Evolutionary conservation across 352 stramenopile genomes (phyloP), one percentile per base, ranked within the genome.

Genomic region (Globisporangium heterothallicum): DNA sequence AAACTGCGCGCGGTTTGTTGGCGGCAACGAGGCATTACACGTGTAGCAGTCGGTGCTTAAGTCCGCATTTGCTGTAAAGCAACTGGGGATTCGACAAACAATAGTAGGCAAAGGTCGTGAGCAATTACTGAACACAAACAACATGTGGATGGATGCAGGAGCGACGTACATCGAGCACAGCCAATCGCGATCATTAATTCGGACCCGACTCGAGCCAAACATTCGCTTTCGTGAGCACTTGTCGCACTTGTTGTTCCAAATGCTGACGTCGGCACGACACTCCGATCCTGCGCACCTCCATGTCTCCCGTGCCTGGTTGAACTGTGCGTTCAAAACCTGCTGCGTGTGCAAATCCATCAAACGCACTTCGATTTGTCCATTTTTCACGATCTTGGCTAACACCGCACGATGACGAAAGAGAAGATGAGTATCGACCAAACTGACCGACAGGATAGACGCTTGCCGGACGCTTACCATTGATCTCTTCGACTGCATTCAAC

Each of bases 161-260:
- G 14, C 6, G 0, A 70, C 72, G 46, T 62, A 89, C 78, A 89
- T 67, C 9, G 72, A 81, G 49, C 78, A 89, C n/a, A 89, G 58
- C 78, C 78, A 89, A 27, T 73, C 77, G 14, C 64, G 59, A 6
- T 53, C 40, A 34, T 48, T 46, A 43, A 87, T 80, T 19, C 64
- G 70, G 12, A 73, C 65, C 42, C 70, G 66, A 51, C 72, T 87
- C 2, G 63, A 53, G 1, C 67, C 57, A 58, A 82, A 87, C 56
- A 79, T 58, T n/a, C 78, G 74, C 43, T 70, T 69, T 3, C 53
- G 64, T 0, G 36, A 54, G 53, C 78, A 90, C 45, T 67, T 67
- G 10, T 64, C 48, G 35, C 78, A 90, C 34, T 68, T 68, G 41
- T 55, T 59, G 34, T 70, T 68, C 78, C 78, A 90, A n/a, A 84